Evolutionary conservation across 306 rosid genomes (phyloP), one percentile per base, ranked within the genome.

Genomic region (Fragaria ananassa): DNA sequence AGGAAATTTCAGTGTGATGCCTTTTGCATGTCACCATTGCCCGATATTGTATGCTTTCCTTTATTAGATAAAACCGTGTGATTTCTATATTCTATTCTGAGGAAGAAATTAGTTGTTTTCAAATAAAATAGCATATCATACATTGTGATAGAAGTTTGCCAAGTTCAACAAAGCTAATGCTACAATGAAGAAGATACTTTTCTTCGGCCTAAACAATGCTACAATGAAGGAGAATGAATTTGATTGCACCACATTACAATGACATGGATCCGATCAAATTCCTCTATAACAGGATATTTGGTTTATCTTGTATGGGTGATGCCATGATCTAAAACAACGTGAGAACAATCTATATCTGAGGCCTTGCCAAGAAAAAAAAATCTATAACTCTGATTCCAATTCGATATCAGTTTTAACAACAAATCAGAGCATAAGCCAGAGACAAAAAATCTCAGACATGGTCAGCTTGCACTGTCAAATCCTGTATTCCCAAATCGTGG

Each of bases 401-500:
- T 68, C 58, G 3, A 60, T 10, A 17, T 65, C 0, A 6, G 45
- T 47, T 74, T 74, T 23, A 17, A 27, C 56, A 34, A 10, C 56
- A 34, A 10, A 60, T 14, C 56, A 58, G 25, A 0, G 19, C 23
- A 14, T 13, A 31, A 50, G 67, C 39, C 25, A 79, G 70, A 68
- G 34, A 51, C 54, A 46, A 80, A 8, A 66, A 68, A 34, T 21
- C 76, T 90, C 85, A 90, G 46, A 83, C 85, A 13, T 73, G 81
- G 74, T 89, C 93, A 29, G 83, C 84, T 81, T 95, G 98, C 86
- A 92, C 93, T 0, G 96, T 89, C 82, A 95, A 88, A 84, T 91
- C 91, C 70, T 81, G 97, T 72, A 95, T 84, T 37, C 99, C 99
- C 85, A 92, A 82, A 76, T 95, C 99, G 64, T 91, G 97, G 86